Base-by-base conservation (phyloP, 306 rosid species). In the Albizia julibrissin region DNA sequence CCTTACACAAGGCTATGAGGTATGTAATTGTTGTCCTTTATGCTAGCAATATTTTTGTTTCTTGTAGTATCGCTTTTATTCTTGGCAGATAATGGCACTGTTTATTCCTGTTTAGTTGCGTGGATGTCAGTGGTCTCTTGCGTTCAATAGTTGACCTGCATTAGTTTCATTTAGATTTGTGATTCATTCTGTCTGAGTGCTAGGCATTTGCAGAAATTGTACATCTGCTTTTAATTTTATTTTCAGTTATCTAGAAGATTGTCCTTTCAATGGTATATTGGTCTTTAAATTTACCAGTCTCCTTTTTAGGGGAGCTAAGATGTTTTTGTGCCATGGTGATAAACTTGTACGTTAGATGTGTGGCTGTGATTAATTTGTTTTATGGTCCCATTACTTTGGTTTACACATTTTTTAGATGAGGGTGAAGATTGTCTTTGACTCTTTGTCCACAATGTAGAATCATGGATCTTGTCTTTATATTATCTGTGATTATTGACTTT, bases 1-100 rank as follows among this genome's bases (percentile, higher is more conserved):
- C 50, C 92, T 92, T 77, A 94, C 97, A 0, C 93, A 94, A 78
- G 98, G 98, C 78, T 92, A 92, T 77, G 98, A 94, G 98, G 98
- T 92, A 90, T 86, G 88, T 67, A 52, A n/a, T 21, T 76, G 43
- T 59, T 73, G 56, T 68, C 54, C 78, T 76, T 27, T 75, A 39
- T 61, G 58, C 47, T 59, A 39, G 26, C 79, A 34, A 69, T 15
- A 21, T 56, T 37, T 6, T 37, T 77, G 6, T 58, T 22, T 56
- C 27, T 21, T 54, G 62, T 54, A 54, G 26, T 3, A 21, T 8
- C 3, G 10, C 26, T 8, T 54, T 54, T 8, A 6, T n/a, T 54
- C 7, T 3, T 34, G 39, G 39, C 39, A 7, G 9, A 7, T 21
- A 54, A 54, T 54, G 62, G 12, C 62, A 54, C 62, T 54, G 8